Base-by-base conservation (phyloP, 768 basidiomycete genomes). In the Psilocybe tampanensis region DNA sequence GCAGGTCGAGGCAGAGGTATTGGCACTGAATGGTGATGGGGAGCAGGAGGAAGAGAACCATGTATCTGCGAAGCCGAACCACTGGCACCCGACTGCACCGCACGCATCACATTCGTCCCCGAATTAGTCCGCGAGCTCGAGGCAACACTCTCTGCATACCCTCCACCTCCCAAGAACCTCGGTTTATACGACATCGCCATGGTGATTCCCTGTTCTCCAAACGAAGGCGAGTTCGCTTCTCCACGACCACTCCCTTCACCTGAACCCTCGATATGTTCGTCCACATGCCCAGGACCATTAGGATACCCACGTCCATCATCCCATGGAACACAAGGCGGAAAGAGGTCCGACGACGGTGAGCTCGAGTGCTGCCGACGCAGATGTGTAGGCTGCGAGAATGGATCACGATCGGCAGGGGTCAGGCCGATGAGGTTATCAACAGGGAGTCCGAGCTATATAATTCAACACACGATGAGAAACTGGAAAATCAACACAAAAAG, bases 381-480 rank as follows among this genome's bases (percentile, higher is more conserved):
- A 64, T 92, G 89, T 0, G 82, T 86, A 2, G 88, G 84, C 61
- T 90, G 90, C 13, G 88, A 86, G 65, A 82, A 83, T 5, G 90
- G 84, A 56, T 92, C 63, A 7, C 63, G 60, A 34, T 61, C 90
- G 0, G 78, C 60, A 0, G 85, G 77, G 9, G 85, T 74, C 53
- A 93, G 69, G 9, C 91, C 90, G 57, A 94, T 88, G 52, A 94
- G 72, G 68, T 87, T 87, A 61, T 94, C 92, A 24, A 93, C 86
- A 0, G 90, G 75, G 47, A 90, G 67, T n/a, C 88, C 88, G 24
- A 90, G 75, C 91, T 92, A 61, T 47, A 47, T 26, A 39, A 54
- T 17, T 53, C 39, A 60, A 51, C 52, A 42, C 56, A 50, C 47
- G 55, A 44, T 42, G 29, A 34, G 34, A 54, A 54, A 59, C 54